Percentiles rank a stretch among this genome's conserved stretches.
phyloP scores from a whole-genome alignment of 345 rosid species.

The Salix exigua region DNA sequence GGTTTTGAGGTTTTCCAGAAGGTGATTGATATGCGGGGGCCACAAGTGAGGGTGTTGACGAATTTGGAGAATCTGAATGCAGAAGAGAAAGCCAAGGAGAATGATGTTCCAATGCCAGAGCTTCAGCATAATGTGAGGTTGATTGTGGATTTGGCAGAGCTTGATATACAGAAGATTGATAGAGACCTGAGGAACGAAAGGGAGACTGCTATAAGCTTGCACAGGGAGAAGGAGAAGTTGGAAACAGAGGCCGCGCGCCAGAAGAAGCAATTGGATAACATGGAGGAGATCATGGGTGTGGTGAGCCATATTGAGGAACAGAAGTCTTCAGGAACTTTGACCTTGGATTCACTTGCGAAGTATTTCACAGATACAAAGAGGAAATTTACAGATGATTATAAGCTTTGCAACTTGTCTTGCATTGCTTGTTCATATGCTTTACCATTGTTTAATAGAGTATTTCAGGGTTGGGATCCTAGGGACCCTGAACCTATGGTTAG shows the following conservation, averaged over 20 bases:
- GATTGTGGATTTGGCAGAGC: conserved; percentile 74
- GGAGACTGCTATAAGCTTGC: conserved; percentile 78
- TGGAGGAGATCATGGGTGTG: conserved; percentile 51
- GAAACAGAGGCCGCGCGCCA: conserved; percentile 47
- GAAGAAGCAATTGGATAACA: conserved; percentile 52
- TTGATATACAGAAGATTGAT: conserved; percentile 84
- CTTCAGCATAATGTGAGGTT: conserved; percentile 76
- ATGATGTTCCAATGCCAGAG: conserved; percentile 90
- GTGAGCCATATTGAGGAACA: conserved; percentile 52
- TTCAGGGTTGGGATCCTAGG: conserved; percentile 96
- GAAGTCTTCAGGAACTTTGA: conserved; percentile 50
- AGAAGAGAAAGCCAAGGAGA: conserved; percentile 79
- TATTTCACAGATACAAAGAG: conserved; percentile 49
- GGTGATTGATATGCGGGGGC: conserved; percentile 94
- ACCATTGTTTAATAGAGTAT: conserved; percentile 74
- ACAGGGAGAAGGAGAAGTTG: conserved; percentile 73
- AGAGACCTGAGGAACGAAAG: conserved; percentile 76
- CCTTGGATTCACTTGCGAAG: conserved; percentile 57
- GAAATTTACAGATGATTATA: conserved; percentile 64
- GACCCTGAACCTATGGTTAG: conserved; percentile 95
- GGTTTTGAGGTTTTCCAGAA: conserved; percentile 75
- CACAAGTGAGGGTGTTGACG: conserved; percentile 75
- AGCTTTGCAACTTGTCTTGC: conserved; percentile 67
- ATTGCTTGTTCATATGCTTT: conserved; percentile 72
- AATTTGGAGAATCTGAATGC: conserved; percentile 89